A percentile compares a stretch with the other conserved stretches of the same genome.
phyloP scores from a whole-genome alignment of 352 stramenopile species.

The Pythium pectinolyticum region DNA sequence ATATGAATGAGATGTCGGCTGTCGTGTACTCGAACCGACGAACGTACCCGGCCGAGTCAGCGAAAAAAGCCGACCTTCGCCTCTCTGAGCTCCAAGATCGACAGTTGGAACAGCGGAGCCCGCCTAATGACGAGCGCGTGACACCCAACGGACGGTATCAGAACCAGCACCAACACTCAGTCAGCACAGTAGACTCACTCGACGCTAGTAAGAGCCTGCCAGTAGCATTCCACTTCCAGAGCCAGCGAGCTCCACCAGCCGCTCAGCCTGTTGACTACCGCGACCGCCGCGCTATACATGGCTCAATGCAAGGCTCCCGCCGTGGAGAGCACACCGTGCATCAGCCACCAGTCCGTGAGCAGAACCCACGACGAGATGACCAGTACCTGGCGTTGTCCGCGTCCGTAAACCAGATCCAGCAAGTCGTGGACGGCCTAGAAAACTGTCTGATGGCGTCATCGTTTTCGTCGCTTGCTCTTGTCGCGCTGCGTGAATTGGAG shows the following conservation, averaged over 20 bases:
- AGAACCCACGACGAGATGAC: slow-evolving; percentile 10
- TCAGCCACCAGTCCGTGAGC: not conserved
- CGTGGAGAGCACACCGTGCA: not conserved
- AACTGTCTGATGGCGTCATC: slow-evolving; percentile 36
- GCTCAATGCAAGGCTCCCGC: not conserved
- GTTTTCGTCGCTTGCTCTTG: slow-evolving; percentile 40
- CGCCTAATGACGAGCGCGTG: no score
- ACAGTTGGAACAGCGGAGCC: no score
- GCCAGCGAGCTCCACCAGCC: slow-evolving; percentile 8
- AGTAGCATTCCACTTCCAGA: slow-evolving; percentile 67
- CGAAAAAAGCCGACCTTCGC: slow-evolving; percentile 46
- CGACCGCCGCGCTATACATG: not conserved
- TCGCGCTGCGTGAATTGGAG: slow-evolving; percentile 55
- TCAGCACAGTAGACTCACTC: slow-evolving; percentile 27
- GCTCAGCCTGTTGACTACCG: slow-evolving; percentile 1
- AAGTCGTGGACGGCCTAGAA: slow-evolving; percentile 58
- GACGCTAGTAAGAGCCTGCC: slow-evolving; percentile 32
- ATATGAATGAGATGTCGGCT: slow-evolving; percentile 40
- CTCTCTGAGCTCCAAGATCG: slow-evolving; percentile 37
- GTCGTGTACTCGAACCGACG: slow-evolving; percentile 57
- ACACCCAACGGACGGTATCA: slow-evolving; percentile 6
- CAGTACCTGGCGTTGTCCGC: slow-evolving; percentile 42
- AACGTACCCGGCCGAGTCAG: slow-evolving; percentile 65
- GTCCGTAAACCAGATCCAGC: slow-evolving; percentile 62
- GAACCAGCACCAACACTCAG: slow-evolving; percentile 9